These are phyloP conservation scores for Pseudogymnoascus sp. DNA, from an alignment of 2,329 filamentous ascomycete genomes.

Conservation along the genomic window DNA sequence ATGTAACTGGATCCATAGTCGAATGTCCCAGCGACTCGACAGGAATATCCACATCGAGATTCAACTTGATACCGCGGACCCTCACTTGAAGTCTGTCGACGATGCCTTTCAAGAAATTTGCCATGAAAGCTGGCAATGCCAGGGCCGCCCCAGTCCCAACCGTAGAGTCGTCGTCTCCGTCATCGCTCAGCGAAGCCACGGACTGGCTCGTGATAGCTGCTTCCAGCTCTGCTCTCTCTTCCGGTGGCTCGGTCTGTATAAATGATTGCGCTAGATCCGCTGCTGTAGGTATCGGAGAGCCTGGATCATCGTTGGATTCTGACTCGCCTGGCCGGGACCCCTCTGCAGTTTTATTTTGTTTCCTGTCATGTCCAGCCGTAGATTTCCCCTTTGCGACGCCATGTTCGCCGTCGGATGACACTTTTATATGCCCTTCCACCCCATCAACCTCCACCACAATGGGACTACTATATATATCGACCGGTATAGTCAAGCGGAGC, in stretches of 20 bases:
- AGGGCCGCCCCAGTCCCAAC: constrained; percentile 65
- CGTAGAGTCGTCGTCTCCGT: constrained; percentile 53
- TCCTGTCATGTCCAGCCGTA: constrained; percentile 28
- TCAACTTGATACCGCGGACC: constrained; percentile 58
- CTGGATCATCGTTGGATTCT: constrained; percentile 17
- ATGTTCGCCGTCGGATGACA: constrained; percentile 33
- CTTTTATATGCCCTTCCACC: constrained; percentile 61
- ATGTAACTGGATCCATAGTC: constrained; percentile 49
- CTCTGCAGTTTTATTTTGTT: constrained; percentile 14
- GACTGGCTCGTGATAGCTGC: constrained; percentile 58
- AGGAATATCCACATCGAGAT: constrained; percentile 54
- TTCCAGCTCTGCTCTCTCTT: constrained; percentile 61
- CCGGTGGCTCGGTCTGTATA: constrained; percentile 59
- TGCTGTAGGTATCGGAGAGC: constrained; percentile 54
- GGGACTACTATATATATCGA: constrained; percentile 79
- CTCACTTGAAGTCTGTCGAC: constrained; percentile 62
- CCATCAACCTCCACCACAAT: constrained; percentile 78
- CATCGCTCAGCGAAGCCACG: constrained; percentile 54
- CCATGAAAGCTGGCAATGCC: constrained; percentile 62
- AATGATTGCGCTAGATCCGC: constrained; percentile 72
- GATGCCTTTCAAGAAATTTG: constrained; percentile 66
- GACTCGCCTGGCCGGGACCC: background rate
- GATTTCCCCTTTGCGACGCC: constrained; percentile 26
- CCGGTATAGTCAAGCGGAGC: constrained; percentile 74
- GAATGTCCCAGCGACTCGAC: constrained; percentile 31